These are phyloP conservation scores for Cryomyces minteri DNA, from an alignment of 495 filamentous ascomycete species.

Conservation along the genomic window DNA sequence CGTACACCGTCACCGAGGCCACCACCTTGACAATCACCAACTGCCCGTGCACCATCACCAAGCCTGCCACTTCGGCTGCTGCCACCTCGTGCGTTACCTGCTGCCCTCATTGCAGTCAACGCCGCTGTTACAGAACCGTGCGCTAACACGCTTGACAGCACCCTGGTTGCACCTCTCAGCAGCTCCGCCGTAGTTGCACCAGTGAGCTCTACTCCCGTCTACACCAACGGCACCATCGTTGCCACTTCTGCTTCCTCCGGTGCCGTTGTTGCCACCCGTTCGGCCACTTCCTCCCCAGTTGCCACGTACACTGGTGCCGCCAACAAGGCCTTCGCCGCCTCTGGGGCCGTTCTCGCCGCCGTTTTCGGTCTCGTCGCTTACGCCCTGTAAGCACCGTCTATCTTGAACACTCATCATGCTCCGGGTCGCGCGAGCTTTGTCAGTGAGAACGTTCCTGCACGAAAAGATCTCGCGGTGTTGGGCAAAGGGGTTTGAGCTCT, in stretches of 20 bases:
- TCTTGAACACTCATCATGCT: neutral
- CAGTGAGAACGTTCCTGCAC: too few species aligned
- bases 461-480: too few species aligned
- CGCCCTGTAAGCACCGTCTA: neutral
- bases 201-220: slow-evolving; percentile 4
- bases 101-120: neutral
- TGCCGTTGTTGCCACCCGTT: slow-evolving; percentile 11
- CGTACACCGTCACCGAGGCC: slow-evolving; percentile 66
- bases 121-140: too few species aligned
- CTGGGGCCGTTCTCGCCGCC: slow-evolving; percentile 38
- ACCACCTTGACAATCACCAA: slow-evolving; percentile 66
- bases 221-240: slow-evolving; percentile 18
- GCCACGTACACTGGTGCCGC: slow-evolving; percentile 24
- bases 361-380: slow-evolving; percentile 36
- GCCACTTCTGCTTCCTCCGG: slow-evolving; percentile 15
- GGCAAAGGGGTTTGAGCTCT: too few species aligned
- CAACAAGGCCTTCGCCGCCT: slow-evolving; percentile 39
- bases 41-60: slow-evolving; percentile 62
- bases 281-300: slow-evolving; percentile 14
- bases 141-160: too few species aligned
- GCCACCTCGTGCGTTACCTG: slow-evolving; percentile 21
- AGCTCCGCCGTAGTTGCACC: slow-evolving; percentile 1
- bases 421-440: too few species aligned
- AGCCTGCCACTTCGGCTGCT: slow-evolving; percentile 38
- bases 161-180: neutral